Evolutionary conservation across 129 eudicot genomes (phyloP).

Genomic region (Flaveria sonorensis): DNA sequence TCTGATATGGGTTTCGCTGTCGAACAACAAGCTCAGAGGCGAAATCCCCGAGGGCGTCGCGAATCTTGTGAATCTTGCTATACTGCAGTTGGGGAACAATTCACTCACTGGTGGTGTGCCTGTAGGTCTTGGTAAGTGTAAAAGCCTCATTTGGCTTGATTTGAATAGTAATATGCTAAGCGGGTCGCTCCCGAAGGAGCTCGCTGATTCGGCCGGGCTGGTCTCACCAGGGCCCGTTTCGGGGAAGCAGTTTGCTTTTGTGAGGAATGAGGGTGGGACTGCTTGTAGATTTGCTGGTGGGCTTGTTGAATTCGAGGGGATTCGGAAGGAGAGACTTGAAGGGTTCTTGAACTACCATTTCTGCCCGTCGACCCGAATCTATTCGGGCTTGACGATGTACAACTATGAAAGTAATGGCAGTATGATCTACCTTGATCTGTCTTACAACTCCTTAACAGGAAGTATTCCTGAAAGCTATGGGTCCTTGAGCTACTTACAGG

Average conservation of each 20-base stretch:
- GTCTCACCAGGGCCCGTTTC: constrained; percentile 72
- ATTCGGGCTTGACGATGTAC: constrained; percentile 70
- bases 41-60: constrained; percentile 65
- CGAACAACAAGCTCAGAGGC: constrained; percentile 66
- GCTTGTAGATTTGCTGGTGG: constrained; percentile 90
- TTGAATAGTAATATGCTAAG: constrained; percentile 65
- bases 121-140: constrained; percentile 57
- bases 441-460: constrained; percentile 70
- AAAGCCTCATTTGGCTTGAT: constrained; percentile 83
- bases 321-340: constrained; percentile 58
- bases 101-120: constrained; percentile 70
- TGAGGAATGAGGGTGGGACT: constrained; percentile 89
- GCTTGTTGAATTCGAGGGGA: constrained; percentile 76
- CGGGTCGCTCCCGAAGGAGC: constrained; percentile 64
- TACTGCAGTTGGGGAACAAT: constrained; percentile 82
- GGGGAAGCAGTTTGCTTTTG: constrained; percentile 83
- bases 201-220: constrained; percentile 67
- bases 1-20: constrained; percentile 76
- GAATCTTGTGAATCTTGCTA: constrained; percentile 73
- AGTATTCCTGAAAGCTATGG: constrained; percentile 65
- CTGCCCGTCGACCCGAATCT: constrained; percentile 77
- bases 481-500: constrained; percentile 64
- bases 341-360: constrained; percentile 70
- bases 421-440: constrained; percentile 81
- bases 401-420: constrained; percentile 72